Base-by-base conservation (phyloP, 768 basidiomycete genomes). In the Auriculariales sp. region DNA sequence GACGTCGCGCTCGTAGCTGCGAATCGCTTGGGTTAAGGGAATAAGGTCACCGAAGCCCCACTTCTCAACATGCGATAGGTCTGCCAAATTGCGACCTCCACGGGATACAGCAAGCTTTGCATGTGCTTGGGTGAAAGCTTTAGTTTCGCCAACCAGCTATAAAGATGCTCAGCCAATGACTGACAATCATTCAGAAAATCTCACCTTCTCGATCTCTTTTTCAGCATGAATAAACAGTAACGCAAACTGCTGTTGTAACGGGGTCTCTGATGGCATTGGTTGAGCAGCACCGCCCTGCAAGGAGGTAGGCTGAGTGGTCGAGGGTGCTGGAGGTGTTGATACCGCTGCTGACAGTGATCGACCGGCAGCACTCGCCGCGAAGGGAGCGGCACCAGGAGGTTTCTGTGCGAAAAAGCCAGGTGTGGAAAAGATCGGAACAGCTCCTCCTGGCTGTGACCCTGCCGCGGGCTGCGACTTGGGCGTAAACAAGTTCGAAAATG, bases 201-300 rank as follows among this genome's bases (percentile, higher is more conserved):
- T 57, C 59, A 88, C 88, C 33, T 69, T 64, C 24, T 75, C 66
- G 0, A 91, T 62, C 52, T 87, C 83, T 31, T 64, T 68, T 2
- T 54, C 59, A 33, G 86, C 60, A 11, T 59, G 63, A 1, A 54
- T 49, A 34, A 79, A 67, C 29, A 90, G 66, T 29, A 68, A 42
- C 2, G 60, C 55, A 54, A 81, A 81, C 57, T 88, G 79, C 15
- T 70, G 69, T 56, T 85, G 82, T 74, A 90, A 76, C 9, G 81
- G 79, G 49, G 77, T 72, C 52, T 78, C 73, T 53, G 72, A 56
- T 51, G 68, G 52, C 50, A 64, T 52, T 17, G 60, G 55, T 22
- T 44, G 39, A 22, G 15, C 14, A n/a, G 6, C 15, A 4, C 22
- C 19, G 22, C 14, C 6, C 39, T 44, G 39, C n/a, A n/a, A 22